Percentiles rank a stretch among this genome's conserved stretches.
phyloP scores from a whole-genome alignment of 805 yeast species.

The Metschnikowia cerradonensis region DNA sequence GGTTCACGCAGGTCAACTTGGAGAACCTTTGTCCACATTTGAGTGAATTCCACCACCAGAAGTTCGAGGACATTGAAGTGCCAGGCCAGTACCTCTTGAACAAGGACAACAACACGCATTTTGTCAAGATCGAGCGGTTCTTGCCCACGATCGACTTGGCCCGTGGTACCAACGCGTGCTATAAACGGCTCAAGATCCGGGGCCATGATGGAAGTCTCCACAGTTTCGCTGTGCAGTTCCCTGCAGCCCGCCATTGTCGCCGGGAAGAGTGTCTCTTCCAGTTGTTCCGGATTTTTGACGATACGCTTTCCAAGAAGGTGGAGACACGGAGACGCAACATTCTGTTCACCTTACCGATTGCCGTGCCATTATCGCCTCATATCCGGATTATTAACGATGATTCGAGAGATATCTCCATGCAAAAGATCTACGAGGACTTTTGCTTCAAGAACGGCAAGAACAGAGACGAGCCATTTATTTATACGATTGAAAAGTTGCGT shows the following conservation, averaged over 20 bases:
- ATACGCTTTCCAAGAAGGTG: slow-evolving; percentile 71
- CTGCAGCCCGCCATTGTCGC: slow-evolving; percentile 96
- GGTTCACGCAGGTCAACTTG: slow-evolving; percentile 72
- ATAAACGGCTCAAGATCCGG: slow-evolving; percentile 80
- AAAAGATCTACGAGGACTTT: slow-evolving; percentile 80
- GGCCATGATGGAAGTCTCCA: slow-evolving; percentile 93
- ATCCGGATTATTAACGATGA: slow-evolving; percentile 87
- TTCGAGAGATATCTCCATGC: slow-evolving; percentile 68
- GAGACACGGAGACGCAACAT: slow-evolving; percentile 85
- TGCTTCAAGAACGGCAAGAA: slow-evolving; percentile 70
- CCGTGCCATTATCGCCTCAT: slow-evolving; percentile 92
- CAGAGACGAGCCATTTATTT: slow-evolving; percentile 87
- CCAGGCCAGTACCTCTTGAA: slow-evolving; percentile 94
- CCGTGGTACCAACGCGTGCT: slow-evolving; percentile 86
- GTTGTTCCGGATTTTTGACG: slow-evolving; percentile 82
- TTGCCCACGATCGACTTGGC: slow-evolving; percentile 83
- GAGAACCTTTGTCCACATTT: slow-evolving; percentile 93
- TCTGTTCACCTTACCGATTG: slow-evolving; percentile 81
- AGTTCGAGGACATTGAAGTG: slow-evolving; percentile 94
- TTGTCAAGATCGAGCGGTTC: slow-evolving; percentile 89
- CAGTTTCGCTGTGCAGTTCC: slow-evolving; percentile 93
- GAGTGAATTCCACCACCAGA: slow-evolving; percentile 96
- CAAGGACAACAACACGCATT: slow-evolving; percentile 85
- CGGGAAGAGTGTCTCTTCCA: slow-evolving; percentile 95
- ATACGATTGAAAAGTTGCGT: slow-evolving; percentile 76